phyloP scores from a whole-genome alignment of 1,284 basidiomycete species.

The Ustilago xerochloae region DNA sequence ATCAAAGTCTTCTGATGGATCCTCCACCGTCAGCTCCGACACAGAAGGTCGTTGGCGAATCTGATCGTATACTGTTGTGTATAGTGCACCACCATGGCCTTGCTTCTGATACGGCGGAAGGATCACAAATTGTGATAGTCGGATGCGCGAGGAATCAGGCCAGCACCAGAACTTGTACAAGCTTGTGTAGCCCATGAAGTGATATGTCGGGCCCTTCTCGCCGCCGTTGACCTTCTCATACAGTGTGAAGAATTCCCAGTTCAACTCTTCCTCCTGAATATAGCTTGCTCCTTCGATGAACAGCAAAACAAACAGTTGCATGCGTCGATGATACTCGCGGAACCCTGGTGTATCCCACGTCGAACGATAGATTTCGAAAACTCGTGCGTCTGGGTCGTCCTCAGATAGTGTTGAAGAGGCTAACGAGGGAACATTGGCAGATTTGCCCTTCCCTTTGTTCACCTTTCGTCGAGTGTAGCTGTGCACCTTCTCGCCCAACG shows the following conservation, averaged over 20 bases:
- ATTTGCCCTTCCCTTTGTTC: conserved; percentile 70
- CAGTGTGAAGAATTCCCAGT: conserved; percentile 70
- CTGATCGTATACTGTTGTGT: conserved; percentile 85
- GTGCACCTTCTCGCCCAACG: conserved; percentile 80
- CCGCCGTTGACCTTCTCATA: conserved; percentile 45
- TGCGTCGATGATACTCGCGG: conserved; percentile 88
- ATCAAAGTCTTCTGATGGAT: conserved; percentile 95
- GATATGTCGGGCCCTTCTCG: conserved; percentile 79
- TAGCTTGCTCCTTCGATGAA: conserved; percentile 88
- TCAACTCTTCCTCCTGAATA: conserved; percentile 74
- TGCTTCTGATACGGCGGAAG: conserved; percentile 88
- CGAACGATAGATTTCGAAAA: conserved; percentile 66
- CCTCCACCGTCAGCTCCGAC: conserved; percentile 93
- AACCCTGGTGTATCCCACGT: conserved; percentile 91
- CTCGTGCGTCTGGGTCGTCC: conserved; percentile 45
- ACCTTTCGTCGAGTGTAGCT: conserved; percentile 75
- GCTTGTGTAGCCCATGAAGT: conserved; percentile 71
- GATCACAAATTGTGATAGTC: conserved; percentile 88
- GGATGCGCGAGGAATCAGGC: conserved; percentile 41
- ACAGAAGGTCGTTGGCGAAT: conserved; percentile 77
- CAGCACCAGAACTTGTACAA: conserved; percentile 62
- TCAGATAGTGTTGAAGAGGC: conserved; percentile 61
- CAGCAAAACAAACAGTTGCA: conserved; percentile 92
- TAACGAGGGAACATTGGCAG: conserved; percentile 68
- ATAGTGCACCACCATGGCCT: conserved; percentile 80